These are phyloP conservation scores for Colletotrichum somersetense DNA, from an alignment of 2,329 filamentous ascomycete genomes.

Conservation along the genomic window DNA sequence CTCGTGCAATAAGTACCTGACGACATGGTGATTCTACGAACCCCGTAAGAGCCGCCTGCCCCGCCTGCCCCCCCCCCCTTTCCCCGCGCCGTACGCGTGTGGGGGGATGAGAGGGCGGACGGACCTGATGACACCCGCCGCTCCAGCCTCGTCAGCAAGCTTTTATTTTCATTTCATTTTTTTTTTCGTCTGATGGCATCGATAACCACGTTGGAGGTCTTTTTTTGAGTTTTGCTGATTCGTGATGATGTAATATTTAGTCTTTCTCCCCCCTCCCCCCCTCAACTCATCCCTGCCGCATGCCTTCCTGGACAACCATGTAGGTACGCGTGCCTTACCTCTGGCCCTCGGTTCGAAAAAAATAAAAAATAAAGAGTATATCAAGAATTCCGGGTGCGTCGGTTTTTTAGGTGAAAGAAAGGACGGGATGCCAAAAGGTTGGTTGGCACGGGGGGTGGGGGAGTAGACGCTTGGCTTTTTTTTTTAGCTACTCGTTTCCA, in stretches of 20 bases:
- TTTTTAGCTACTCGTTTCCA: too few relatives aligned
- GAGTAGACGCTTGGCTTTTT: neutral
- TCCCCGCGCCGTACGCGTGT: neutral
- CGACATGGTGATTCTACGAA: too few relatives aligned
- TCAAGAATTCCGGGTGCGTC: neutral
- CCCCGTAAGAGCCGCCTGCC: too few relatives aligned
- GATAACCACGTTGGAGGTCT: neutral
- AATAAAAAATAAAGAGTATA: neutral
- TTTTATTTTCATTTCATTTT: neutral
- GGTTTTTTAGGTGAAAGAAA: neutral
- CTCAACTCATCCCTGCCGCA: neutral
- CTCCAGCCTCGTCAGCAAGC: neutral
- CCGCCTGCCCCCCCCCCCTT: too few relatives aligned
- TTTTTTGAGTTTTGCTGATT: conserved; percentile 1
- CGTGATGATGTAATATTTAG: conserved; percentile 1
- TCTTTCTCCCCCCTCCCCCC: neutral
- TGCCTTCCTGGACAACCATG: too few relatives aligned
- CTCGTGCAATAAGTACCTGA: neutral
- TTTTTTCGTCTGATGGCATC: neutral
- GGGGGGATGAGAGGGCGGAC: too few relatives aligned
- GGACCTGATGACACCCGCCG: neutral
- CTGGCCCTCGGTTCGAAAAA: neutral
- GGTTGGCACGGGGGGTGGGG: neutral
- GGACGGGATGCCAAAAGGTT: neutral
- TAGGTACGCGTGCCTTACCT: neutral